Evolutionary conservation across 805 yeast genomes (phyloP), one percentile per base, ranked within the genome.

Genomic region (Sugiyamaella chiloensis): DNA sequence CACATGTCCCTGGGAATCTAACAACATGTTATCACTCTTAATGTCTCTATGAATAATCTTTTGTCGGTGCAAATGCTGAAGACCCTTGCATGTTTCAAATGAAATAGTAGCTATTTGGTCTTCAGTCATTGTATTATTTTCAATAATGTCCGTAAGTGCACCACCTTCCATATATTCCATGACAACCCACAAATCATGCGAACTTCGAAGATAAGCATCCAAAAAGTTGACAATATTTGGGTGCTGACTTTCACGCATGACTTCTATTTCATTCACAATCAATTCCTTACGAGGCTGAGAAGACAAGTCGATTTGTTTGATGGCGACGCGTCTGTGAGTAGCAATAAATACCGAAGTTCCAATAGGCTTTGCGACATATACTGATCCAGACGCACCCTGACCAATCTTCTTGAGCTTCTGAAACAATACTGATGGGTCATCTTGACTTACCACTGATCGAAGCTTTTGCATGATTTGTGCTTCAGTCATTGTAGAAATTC

Each of bases 161-260:
- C 99, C 99, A 52, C 99, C 99, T 65, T 93, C 97, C 99, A 93
- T 93, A 63, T 87, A 93, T 67, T 93, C 99, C 99, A 93, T 93
- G 17, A 93, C 81, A 7, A 93, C 98, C 99, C 99, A 93, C 47
- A 93, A 72, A 45, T 70, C 72, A 26, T 69, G 67, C 23, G 51
- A 44, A 39, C 86, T 87, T 50, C 79, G 81, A 48, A 86, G 69
- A 64, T 82, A 93, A 0, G 96, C 81, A 61, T 91, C 96, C 52
- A 91, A 80, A 63, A 87, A 93, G 65, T 93, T 93, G 50, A 93
- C 99, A 67, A 93, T 93, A 63, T 93, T 93, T 42, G 80, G 80
- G 64, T 93, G 99, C 58, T 79, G 81, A 45, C 89, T 79, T 21
- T 89, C 96, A 62, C 85, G 87, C 98, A 93, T 93, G 43, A 95